Evolutionary conservation across 169 alveolate genomes (phyloP), one percentile per base, ranked within the genome.

Genomic region (Eimeria acervulina): DNA sequence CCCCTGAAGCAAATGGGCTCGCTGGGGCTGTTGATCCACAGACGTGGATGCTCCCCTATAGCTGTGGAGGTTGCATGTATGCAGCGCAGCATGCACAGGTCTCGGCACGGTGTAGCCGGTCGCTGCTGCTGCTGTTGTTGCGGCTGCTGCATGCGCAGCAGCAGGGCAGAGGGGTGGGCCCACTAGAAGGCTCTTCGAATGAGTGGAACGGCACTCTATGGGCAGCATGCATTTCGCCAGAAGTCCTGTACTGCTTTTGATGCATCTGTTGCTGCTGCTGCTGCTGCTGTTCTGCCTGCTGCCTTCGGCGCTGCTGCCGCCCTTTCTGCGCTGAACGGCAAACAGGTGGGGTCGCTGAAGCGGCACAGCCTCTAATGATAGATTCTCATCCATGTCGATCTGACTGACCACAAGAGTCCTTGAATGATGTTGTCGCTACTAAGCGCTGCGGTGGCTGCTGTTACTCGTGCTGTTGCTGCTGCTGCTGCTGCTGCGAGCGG

Each of bases 261-360:
- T 66, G 78, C 78, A 66, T 66, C 42, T 31, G 78, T 33, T 38
- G 83, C 83, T 38, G 85, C 55, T 42, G 61, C 33, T 36, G 55
- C 85, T 36, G 10, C 21, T 26, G 31, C 85, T 38, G 85, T 74
- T 36, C 33, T 40, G 85, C 85, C 33, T 42, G 51, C 59, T 74
- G 59, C 85, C 59, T 4, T 74, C 55, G 85, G 31, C 38, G 78
- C 78, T 28, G 36, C 59, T 26, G 59, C 33, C 10, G 55, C 61
- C 61, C 36, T 38, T 74, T 21, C 40, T 36, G n/a, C 85, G 51
- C 33, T 74, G 85, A 40, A 74, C 40, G 55, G 40, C 85, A 74
- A 74, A 59, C 59, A 74, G 55, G 85, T 74, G 85, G 17, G 85
- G 85, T 17, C 55, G 85, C 38, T 74, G 59, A 55, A 38, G 13